Base-by-base conservation (phyloP, 2,329 filamentous ascomycete genomes). In the Penicillium sp. region DNA sequence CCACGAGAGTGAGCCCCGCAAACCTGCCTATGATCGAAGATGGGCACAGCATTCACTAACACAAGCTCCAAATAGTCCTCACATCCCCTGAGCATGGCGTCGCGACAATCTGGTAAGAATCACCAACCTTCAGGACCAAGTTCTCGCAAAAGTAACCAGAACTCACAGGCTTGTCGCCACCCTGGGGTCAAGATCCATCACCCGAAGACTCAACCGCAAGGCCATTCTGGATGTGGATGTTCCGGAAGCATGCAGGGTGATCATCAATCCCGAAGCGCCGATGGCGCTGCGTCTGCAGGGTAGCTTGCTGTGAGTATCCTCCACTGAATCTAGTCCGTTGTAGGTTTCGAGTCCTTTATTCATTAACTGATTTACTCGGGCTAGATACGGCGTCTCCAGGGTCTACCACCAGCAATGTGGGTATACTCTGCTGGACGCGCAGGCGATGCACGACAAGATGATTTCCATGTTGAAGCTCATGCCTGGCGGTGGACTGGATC, bases 221-320 rank as follows among this genome's bases (percentile, higher is more conserved):
- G 84, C 87, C 7, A 94, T 98, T 43, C 80, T 91, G 43, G 81
- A 87, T 11, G 93, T 98, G 51, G 78, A 97, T 57, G 83, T 98
- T 17, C 76, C 81, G 23, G 89, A 86, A 59, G 90, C 93, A 41
- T 96, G 91, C 64, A 77, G 84, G 49, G 93, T 84, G n/a, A 95
- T 98, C 60, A 79, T 87, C 25, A 77, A 87, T 41, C 89, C 86
- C 55, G 86, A 84, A 4, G 87, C 86, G 2, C 93, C 93, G 2
- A 84, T 98, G 69, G 91, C 93, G 4, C 68, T 98, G 50, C 83
- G 93, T 23, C 77, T 98, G 15, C 91, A 97, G 60, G 86, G 89
- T 11, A 96, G 84, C 54, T 75, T 98, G 13, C 79, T 98, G 79
- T 84, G 60, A 60, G 75, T 57, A 17, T 6, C 15, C 9, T 21